A percentile compares a stretch with the other conserved stretches of the same genome.
Evolutionary conservation across 1,139 yeast genomes (phyloP).

Genomic region (Blastobotrys illinoisensis): DNA sequence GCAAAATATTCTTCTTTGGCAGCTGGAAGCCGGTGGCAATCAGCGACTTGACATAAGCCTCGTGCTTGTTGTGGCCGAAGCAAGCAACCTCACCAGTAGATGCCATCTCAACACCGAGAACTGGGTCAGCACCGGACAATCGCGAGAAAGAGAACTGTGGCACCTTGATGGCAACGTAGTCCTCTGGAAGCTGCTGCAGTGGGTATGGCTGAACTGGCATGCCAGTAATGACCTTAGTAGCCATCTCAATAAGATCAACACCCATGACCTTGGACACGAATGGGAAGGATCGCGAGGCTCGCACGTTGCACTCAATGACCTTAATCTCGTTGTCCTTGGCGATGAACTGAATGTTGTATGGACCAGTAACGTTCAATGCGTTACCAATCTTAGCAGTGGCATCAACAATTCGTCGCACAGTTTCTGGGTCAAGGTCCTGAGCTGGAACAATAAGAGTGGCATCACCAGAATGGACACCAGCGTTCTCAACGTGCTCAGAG

Average conservation of each 20-base stretch:
- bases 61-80: slow-evolving; percentile 92
- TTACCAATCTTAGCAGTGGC: slow-evolving; percentile 96
- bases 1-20: slow-evolving; percentile 89
- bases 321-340: slow-evolving; percentile 89
- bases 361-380: slow-evolving; percentile 96
- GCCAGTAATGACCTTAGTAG: slow-evolving; percentile 94
- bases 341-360: slow-evolving; percentile 94
- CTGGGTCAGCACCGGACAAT: slow-evolving; percentile 97
- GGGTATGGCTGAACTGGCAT: slow-evolving; percentile 87
- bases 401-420: slow-evolving; percentile 83
- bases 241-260: slow-evolving; percentile 94
- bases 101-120: slow-evolving; percentile 98
- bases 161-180: slow-evolving; percentile 94
- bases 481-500: slow-evolving; percentile 97
- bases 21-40: slow-evolving; percentile 91
- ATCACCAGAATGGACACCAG: slow-evolving; percentile 99
- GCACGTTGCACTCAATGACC: slow-evolving; percentile 97
- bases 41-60: slow-evolving; percentile 92
- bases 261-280: slow-evolving; percentile 97
- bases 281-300: slow-evolving; percentile 99
- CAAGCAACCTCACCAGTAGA: slow-evolving; percentile 99
- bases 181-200: slow-evolving; percentile 77
- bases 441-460: slow-evolving; percentile 98
- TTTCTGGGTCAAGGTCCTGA: slow-evolving; percentile 89
- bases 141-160: slow-evolving; percentile 98